Percentiles rank a stretch among this genome's conserved stretches.
Conservation (phyloP, 1,139 yeast genomes). For the Hansenula lynferdii region DNA sequence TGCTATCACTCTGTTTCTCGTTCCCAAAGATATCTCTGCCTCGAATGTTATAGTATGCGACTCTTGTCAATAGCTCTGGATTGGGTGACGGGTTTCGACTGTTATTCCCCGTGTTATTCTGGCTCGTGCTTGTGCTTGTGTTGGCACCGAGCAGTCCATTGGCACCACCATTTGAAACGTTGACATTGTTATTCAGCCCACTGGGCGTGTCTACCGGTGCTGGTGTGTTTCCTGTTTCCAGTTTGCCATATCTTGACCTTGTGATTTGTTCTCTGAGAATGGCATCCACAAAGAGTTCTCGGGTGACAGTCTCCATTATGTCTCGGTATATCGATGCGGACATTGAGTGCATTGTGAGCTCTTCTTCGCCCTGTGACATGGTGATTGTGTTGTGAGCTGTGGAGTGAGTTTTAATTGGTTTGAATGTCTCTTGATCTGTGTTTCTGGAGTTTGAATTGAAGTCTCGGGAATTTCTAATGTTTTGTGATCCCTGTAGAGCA, state of each 20-base stretch:
- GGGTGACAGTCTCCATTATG: slow-evolving; percentile 36
- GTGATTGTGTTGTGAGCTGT: background rate
- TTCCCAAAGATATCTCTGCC: slow-evolving; percentile 49
- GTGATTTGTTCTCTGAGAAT: slow-evolving; percentile 34
- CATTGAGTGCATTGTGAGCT: slow-evolving; percentile 13
- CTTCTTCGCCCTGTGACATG: slow-evolving; percentile 1
- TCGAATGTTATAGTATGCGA: slow-evolving; percentile 20
- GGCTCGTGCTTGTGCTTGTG: slow-evolving; percentile 18
- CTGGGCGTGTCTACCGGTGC: slow-evolving; percentile 12
- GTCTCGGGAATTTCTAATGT: background rate
- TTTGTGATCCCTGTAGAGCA: background rate
- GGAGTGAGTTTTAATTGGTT: too few species aligned
- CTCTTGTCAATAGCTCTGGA: slow-evolving; percentile 18
- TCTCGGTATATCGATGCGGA: slow-evolving; percentile 29
- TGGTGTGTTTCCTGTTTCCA: slow-evolving; percentile 11
- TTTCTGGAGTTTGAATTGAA: background rate
- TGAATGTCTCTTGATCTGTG: background rate
- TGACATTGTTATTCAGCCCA: slow-evolving; percentile 7
- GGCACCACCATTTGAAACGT: too few species aligned
- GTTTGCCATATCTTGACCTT: slow-evolving; percentile 27
- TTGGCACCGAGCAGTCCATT: slow-evolving; percentile 24
- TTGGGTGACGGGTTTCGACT: slow-evolving; percentile 17
- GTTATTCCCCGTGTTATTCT: slow-evolving; percentile 17
- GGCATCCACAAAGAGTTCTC: slow-evolving; percentile 36
- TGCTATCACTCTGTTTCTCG: slow-evolving; percentile 36